These are phyloP conservation scores for Alternaria atra DNA, from an alignment of 2,329 filamentous ascomycete species.

Conservation along the genomic window DNA sequence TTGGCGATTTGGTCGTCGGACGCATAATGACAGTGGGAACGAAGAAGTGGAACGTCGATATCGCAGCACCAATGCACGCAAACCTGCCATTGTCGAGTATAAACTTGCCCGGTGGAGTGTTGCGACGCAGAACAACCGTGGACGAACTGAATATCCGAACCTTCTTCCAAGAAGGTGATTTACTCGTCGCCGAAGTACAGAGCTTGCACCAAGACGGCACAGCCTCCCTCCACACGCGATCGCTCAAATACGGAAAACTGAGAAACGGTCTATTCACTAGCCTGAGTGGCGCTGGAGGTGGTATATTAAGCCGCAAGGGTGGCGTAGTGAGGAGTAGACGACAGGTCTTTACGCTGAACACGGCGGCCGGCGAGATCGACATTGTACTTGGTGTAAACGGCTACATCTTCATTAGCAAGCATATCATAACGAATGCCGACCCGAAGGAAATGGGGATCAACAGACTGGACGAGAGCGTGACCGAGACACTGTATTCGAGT, in stretches of 20 bases:
- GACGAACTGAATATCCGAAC: conserved; percentile 96
- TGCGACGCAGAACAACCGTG: conserved; percentile 89
- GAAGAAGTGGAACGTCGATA: conserved; percentile 92
- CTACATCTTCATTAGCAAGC: conserved; percentile 94
- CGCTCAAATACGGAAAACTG: conserved; percentile 92
- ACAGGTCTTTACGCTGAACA: conserved; percentile 81
- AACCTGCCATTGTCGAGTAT: conserved; percentile 86
- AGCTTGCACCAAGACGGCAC: conserved; percentile 84
- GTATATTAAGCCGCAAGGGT: conserved; percentile 58
- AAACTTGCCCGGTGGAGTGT: conserved; percentile 92
- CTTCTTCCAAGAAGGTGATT: conserved; percentile 96
- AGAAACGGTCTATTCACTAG: conserved; percentile 90
- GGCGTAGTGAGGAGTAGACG: conserved; percentile 85
- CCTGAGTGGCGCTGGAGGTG: conserved; percentile 80
- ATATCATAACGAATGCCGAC: conserved; percentile 69
- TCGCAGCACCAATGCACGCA: conserved; percentile 86
- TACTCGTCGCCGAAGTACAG: conserved; percentile 95
- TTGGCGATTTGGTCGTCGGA: conserved; percentile 93
- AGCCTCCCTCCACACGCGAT: conserved; percentile 87
- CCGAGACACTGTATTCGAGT: conserved; percentile 87
- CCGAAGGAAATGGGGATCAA: conserved; percentile 72
- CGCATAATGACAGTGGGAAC: conserved; percentile 95
- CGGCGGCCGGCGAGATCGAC: conserved; percentile 74
- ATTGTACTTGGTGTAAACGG: conserved; percentile 94
- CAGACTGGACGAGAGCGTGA: conserved; percentile 86